Conservation (phyloP, 495 filamentous ascomycete genomes). For the Glonium stellatum region DNA sequence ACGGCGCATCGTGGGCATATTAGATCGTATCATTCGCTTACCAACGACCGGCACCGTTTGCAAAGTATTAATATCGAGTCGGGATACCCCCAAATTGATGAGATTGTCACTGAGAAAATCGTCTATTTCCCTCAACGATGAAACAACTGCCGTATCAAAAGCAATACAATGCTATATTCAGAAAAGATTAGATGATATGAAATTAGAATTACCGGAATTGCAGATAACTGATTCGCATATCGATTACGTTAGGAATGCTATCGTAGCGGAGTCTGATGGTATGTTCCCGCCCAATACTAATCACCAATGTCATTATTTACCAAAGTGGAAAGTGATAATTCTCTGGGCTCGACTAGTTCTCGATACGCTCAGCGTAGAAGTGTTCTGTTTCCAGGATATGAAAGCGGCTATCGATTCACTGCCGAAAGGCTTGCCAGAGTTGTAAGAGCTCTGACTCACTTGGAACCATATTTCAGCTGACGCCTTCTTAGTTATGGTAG, state of each 20-base stretch:
- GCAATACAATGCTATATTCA: not conserved
- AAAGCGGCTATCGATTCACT: not conserved
- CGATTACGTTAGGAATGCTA: not conserved
- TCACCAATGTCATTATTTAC: not conserved
- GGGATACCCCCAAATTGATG: not conserved
- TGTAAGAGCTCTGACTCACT: not conserved
- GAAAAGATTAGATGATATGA: not conserved
- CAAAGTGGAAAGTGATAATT: not conserved
- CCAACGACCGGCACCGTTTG: not conserved
- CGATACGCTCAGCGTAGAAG: not conserved
- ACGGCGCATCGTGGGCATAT: not conserved
- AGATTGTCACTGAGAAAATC: not conserved
- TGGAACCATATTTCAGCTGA: not conserved
- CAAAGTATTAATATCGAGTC: not conserved
- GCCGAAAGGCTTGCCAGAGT: not conserved
- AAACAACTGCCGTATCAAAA: not conserved
- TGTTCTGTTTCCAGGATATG: not conserved
- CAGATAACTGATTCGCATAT: not conserved
- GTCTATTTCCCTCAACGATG: not conserved
- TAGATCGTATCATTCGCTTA: too few species aligned
- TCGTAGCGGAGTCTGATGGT: not conserved
- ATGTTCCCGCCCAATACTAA: not conserved
- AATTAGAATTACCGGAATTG: not conserved
- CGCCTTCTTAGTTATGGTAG: too few species aligned
- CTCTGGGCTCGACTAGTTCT: slow-evolving; percentile 3